These are phyloP conservation scores for Fusarium falciforme DNA, from an alignment of 2,329 filamentous ascomycete species.

Conservation along the genomic window DNA sequence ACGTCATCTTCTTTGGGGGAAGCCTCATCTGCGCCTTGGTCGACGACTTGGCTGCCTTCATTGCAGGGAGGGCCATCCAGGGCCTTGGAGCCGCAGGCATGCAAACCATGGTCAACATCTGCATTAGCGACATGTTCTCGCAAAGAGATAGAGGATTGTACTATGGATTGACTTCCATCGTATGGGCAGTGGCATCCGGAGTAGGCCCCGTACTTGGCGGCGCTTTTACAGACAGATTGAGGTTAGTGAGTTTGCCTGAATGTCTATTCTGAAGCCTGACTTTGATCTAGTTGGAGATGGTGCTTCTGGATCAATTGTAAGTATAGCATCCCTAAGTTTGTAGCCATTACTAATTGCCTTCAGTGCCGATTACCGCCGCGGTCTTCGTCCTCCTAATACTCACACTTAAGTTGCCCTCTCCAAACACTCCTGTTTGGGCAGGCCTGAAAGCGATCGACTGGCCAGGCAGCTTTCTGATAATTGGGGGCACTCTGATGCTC, in stretches of 20 bases:
- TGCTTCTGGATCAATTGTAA: slow-evolving; percentile 65
- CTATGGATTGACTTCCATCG: slow-evolving; percentile 73
- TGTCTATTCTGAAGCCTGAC: background rate
- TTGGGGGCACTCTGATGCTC: slow-evolving; percentile 75
- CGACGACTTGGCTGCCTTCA: slow-evolving; percentile 55
- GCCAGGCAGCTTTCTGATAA: slow-evolving; percentile 70
- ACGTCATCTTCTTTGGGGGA: slow-evolving; percentile 63
- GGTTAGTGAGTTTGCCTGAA: slow-evolving; percentile 47
- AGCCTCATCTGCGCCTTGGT: slow-evolving; percentile 61
- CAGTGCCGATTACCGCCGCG: slow-evolving; percentile 62
- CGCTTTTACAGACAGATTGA: slow-evolving; percentile 70
- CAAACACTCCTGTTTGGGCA: slow-evolving; percentile 69
- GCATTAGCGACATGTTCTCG: slow-evolving; percentile 66
- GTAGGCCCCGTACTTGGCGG: slow-evolving; percentile 75
- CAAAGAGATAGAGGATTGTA: slow-evolving; percentile 54
- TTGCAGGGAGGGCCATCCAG: slow-evolving; percentile 58
- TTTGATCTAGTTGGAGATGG: slow-evolving; percentile 52
- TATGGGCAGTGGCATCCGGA: slow-evolving; percentile 74
- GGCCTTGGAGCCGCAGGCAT: slow-evolving; percentile 65
- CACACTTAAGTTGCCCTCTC: slow-evolving; percentile 75
- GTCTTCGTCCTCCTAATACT: slow-evolving; percentile 70
- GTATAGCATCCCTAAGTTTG: too few species aligned
- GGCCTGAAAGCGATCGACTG: slow-evolving; percentile 73
- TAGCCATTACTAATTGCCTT: too few species aligned
- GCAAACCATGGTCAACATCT: slow-evolving; percentile 64